Conservation (phyloP, 2,329 filamentous ascomycete genomes). For the Helicocarpus griseus region DNA sequence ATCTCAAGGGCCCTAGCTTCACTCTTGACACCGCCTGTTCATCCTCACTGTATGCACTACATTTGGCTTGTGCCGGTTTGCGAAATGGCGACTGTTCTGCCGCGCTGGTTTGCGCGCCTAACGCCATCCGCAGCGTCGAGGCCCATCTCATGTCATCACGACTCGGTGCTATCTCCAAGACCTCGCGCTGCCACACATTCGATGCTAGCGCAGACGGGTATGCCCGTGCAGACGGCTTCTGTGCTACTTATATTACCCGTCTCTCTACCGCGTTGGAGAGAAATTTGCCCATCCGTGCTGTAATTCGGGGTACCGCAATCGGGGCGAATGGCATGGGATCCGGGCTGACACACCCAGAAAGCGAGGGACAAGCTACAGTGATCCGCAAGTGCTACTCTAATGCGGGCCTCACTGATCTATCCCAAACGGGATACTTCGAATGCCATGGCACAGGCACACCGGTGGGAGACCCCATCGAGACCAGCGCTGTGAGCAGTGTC, state of each 20-base stretch:
- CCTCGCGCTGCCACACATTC: constrained; percentile 40
- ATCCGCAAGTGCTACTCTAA: constrained; percentile 17
- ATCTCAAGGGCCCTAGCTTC: constrained; percentile 1
- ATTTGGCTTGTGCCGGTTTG: not conserved
- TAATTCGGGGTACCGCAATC: constrained; percentile 29
- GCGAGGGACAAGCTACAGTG: constrained; percentile 22
- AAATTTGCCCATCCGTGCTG: constrained; percentile 36
- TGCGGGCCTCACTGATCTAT: constrained; percentile 23
- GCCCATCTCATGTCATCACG: not conserved
- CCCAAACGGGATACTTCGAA: constrained; percentile 26
- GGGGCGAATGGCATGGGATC: constrained; percentile 24
- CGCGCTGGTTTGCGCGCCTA: not conserved
- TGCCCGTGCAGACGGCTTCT: constrained; percentile 41
- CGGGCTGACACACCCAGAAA: constrained; percentile 31
- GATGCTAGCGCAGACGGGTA: constrained; percentile 43
- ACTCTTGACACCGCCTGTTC: not conserved
- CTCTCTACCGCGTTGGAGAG: constrained; percentile 38
- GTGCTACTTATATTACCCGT: constrained; percentile 39
- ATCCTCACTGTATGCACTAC: not conserved
- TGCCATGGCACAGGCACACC: constrained; percentile 32
- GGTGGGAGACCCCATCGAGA: constrained; percentile 19
- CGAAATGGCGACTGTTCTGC: not conserved
- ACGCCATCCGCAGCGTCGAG: not conserved
- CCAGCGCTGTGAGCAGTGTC: constrained; percentile 9
- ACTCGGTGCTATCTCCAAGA: constrained; percentile 14